Conservation (phyloP, 257 asterid genomes). For the Penstemon barbatus region DNA sequence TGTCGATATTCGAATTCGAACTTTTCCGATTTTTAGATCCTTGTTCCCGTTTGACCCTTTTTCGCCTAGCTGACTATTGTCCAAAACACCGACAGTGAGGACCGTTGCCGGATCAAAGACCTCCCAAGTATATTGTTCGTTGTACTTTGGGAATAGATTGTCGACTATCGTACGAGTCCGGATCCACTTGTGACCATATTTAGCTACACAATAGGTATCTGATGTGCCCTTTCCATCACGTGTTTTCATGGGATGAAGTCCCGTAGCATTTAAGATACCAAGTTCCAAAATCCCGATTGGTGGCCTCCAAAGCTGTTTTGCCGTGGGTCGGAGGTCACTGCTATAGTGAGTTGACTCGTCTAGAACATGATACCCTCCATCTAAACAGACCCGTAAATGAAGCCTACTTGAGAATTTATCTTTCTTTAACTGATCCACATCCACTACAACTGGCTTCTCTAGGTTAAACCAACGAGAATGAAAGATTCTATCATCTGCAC, state of each 20-base stretch:
- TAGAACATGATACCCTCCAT: conserved; percentile 72
- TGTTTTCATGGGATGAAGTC: conserved; percentile 52
- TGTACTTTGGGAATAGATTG: conserved; percentile 28
- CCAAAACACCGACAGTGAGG: conserved; percentile 19
- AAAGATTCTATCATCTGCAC: conserved; percentile 64
- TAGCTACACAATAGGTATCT: conserved; percentile 33
- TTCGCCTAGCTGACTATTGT: conserved; percentile 21
- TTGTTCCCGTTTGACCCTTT: conserved; percentile 9
- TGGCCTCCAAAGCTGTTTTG: conserved; percentile 68
- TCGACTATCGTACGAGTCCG: conserved; percentile 31
- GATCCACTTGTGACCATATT: conserved; percentile 34
- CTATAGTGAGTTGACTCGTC: conserved; percentile 75
- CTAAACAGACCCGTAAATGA: conserved; percentile 63
- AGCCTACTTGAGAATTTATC: conserved; percentile 64
- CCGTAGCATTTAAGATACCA: conserved; percentile 66
- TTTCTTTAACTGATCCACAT: conserved; percentile 53
- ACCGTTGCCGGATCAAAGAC: conserved; percentile 30
- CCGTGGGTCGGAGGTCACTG: conserved; percentile 76
- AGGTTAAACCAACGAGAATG: conserved; percentile 72
- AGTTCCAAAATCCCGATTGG: conserved; percentile 73
- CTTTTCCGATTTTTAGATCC: conserved; percentile 30
- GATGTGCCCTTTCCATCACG: conserved; percentile 46
- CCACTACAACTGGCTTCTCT: conserved; percentile 57
- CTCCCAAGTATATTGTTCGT: conserved; percentile 34
- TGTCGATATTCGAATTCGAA: conserved; percentile 29